phyloP scores from a whole-genome alignment of 768 basidiomycete species.

The Lentinula aciculospora region DNA sequence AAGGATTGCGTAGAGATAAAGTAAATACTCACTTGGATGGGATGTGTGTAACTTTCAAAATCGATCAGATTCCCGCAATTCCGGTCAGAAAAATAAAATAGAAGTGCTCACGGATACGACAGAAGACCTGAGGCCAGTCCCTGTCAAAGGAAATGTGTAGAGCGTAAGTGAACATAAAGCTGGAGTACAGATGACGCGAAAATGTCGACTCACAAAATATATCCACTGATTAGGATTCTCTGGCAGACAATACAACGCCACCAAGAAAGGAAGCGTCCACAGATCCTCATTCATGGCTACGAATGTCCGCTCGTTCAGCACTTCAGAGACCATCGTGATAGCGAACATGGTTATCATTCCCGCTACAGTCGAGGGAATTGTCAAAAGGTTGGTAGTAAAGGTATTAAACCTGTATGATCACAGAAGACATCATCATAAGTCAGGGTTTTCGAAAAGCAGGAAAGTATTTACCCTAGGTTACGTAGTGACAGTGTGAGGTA shows the following conservation, averaged over 20 bases:
- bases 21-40: slow-evolving; percentile 34
- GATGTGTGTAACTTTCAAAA: slow-evolving; percentile 36
- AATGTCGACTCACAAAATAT: slow-evolving; percentile 35
- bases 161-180: not conserved
- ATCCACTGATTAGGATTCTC: slow-evolving; percentile 46
- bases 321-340: slow-evolving; percentile 46
- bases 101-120: slow-evolving; percentile 33
- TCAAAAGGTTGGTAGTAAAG: slow-evolving; percentile 54
- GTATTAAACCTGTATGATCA: slow-evolving; percentile 43
- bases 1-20: not conserved
- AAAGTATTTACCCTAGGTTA: slow-evolving; percentile 36
- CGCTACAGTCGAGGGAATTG: slow-evolving; percentile 47
- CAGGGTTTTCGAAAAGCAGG: not conserved
- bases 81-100: slow-evolving; percentile 16
- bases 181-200: not conserved
- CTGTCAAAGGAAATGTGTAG: slow-evolving; percentile 16
- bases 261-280: slow-evolving; percentile 58
- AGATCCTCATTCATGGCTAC: slow-evolving; percentile 49
- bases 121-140: slow-evolving; percentile 37
- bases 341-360: slow-evolving; percentile 48
- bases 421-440: not conserved
- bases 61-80: slow-evolving; percentile 9
- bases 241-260: slow-evolving; percentile 47
- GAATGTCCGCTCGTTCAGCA: slow-evolving; percentile 46
- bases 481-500: slow-evolving; percentile 59